Evolutionary conservation across 441 rosid species (phyloP).

Genomic region (Cnidoscolus chayamansa): DNA sequence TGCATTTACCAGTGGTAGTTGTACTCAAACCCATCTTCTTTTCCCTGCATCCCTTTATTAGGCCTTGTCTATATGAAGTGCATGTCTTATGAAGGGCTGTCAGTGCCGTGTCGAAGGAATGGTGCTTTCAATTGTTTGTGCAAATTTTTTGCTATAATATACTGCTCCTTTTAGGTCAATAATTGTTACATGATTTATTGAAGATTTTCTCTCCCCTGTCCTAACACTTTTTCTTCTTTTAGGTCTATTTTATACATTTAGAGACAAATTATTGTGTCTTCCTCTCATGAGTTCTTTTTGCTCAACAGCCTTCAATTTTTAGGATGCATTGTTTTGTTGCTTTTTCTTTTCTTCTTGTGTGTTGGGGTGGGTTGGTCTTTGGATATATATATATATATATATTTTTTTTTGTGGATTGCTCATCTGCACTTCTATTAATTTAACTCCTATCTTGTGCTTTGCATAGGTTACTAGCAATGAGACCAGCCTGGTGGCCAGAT

Average conservation of each 20-base stretch:
- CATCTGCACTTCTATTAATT: slow-evolving; percentile 22
- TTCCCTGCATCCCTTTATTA: slow-evolving; percentile 8
- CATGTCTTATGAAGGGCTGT: slow-evolving; percentile 12
- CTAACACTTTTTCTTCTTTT: neutral
- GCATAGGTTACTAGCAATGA: slow-evolving; percentile 77
- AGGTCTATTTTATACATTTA: neutral
- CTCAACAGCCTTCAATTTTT: neutral
- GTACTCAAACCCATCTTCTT: slow-evolving; percentile 33
- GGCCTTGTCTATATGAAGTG: neutral
- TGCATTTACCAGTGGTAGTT: slow-evolving; percentile 91
- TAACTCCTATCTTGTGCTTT: slow-evolving; percentile 11
- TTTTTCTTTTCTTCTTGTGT: neutral
- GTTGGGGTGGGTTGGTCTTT: neutral
- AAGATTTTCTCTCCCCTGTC: neutral
- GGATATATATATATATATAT: neutral
- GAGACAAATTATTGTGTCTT: neutral
- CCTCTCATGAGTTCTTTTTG: neutral
- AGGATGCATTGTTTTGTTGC: no score
- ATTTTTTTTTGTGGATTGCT: neutral
- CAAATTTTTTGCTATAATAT: neutral
- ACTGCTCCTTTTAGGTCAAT: neutral
- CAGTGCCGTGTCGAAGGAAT: slow-evolving; percentile 2
- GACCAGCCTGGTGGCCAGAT: slow-evolving; percentile 81
- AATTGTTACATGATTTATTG: slow-evolving; percentile 8
- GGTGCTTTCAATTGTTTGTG: slow-evolving; percentile 10